A percentile compares a stretch with the other conserved stretches of the same genome.
Conservation (phyloP, 208 protist genomes). For the Leishmania arabica region DNA sequence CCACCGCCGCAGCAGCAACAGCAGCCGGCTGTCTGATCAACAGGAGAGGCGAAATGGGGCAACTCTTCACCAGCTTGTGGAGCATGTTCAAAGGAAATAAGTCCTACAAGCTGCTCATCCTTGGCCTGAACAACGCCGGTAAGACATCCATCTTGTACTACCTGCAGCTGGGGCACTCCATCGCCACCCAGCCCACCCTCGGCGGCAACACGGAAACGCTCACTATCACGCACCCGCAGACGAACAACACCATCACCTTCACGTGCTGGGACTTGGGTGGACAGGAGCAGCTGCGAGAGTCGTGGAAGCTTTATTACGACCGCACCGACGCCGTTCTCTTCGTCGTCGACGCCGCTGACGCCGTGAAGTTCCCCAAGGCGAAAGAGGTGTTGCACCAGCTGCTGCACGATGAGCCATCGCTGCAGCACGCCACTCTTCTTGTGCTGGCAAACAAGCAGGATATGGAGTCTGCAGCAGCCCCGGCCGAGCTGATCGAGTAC, state of each 20-base stretch:
- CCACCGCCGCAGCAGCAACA: background rate
- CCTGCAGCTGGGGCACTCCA: conserved; percentile 96
- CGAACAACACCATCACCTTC: conserved; percentile 82
- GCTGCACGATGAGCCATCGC: conserved; percentile 79
- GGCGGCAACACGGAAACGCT: conserved; percentile 97
- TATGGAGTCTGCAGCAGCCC: conserved; percentile 74
- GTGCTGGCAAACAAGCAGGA: conserved; percentile 98
- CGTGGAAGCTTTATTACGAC: conserved; percentile 97
- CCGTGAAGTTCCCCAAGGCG: conserved; percentile 65
- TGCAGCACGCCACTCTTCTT: conserved; percentile 87
- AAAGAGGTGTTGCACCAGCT: conserved; percentile 88
- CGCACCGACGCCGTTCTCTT: conserved; percentile 95
- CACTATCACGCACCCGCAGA: conserved; percentile 96
- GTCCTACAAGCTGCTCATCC: conserved; percentile 92
- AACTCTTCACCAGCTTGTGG: conserved; percentile 70
- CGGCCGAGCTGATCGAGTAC: conserved; percentile 83
- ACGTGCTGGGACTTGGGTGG: conserved; percentile 98
- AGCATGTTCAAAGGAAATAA: conserved; percentile 50
- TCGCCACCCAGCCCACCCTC: conserved; percentile 98
- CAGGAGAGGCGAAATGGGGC: conserved; percentile 47
- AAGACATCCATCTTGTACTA: conserved; percentile 99
- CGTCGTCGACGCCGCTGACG: conserved; percentile 93
- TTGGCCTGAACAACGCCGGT: conserved; percentile 96
- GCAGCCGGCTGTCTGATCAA: background rate
- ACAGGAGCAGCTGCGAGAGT: conserved; percentile 90